These are phyloP conservation scores for Mycosphaerelloides madeirae DNA, from an alignment of 2,329 filamentous ascomycete species.

Conservation along the genomic window DNA sequence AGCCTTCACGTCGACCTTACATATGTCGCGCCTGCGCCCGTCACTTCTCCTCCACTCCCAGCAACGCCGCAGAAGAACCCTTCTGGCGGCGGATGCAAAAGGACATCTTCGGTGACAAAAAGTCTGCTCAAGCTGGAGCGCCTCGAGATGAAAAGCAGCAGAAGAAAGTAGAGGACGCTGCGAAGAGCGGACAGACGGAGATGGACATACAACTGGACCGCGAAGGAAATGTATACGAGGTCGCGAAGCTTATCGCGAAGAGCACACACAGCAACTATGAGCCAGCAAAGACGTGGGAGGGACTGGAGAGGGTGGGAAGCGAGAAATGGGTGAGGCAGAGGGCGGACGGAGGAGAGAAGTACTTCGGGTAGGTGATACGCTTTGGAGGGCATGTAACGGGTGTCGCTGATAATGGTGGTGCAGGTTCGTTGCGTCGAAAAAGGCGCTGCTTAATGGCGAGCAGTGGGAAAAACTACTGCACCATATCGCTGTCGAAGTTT, in stretches of 20 bases:
- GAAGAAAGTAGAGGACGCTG: constrained; percentile 8
- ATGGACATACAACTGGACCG: constrained; percentile 8
- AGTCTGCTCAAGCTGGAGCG: constrained; percentile 13
- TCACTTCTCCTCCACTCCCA: constrained; percentile 22
- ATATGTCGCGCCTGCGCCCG: constrained; percentile 29
- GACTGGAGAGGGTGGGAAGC: constrained; percentile 51
- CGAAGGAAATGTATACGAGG: constrained; percentile 20
- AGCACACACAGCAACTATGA: constrained; percentile 36
- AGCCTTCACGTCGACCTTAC: constrained; percentile 18
- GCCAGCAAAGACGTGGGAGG: constrained; percentile 48
- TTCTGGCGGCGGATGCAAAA: constrained; percentile 24
- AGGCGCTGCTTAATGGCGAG: constrained; percentile 32
- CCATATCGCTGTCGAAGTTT: constrained; percentile 54
- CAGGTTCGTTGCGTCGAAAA: constrained; percentile 38
- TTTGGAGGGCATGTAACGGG: not conserved
- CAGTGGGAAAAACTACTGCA: constrained; percentile 44
- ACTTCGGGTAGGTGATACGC: constrained; percentile 29
- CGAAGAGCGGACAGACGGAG: constrained; percentile 5
- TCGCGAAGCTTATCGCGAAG: constrained; percentile 23
- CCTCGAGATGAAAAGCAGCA: constrained; percentile 17
- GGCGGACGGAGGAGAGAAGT: constrained; percentile 34
- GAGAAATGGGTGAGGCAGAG: constrained; percentile 39
- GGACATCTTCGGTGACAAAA: constrained; percentile 26
- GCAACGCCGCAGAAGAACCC: constrained; percentile 13
- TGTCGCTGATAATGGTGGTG: constrained; percentile 7